Base-by-base conservation (phyloP, 495 filamentous ascomycete genomes). In the Chaetomium cochliodes region DNA sequence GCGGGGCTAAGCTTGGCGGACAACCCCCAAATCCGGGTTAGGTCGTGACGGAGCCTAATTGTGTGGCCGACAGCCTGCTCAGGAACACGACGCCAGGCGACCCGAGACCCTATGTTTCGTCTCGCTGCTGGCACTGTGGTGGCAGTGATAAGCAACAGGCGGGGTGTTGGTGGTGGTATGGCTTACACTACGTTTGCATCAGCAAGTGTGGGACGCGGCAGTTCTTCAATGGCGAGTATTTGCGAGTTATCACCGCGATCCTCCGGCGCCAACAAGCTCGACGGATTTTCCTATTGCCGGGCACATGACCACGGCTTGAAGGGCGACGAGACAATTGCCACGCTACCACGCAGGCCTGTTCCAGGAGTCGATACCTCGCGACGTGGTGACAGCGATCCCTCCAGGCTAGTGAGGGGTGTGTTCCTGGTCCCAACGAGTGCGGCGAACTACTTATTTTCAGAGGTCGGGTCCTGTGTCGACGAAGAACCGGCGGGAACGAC, bases 151-250 rank as follows among this genome's bases (percentile, higher is more conserved):
- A 18, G 57, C 46, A 51, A 39, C 12, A 54, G 23, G 16, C 15
- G 41, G 51, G 23, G 53, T 20, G 41, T n/a, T 55, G 18, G 9
- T 5, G 9, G 8, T 37, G 25, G 51, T 18, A 26, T 39, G 52
- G 62, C 62, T 64, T 64, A 64, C 62, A 51, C 53, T 30, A 57
- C 51, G 20, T 44, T 63, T 33, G 52, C 52, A 58, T 64, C 62
- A 64, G 62, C 62, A 58, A 20, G 12, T 30, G 62, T 41, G 51
- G 62, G 62, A 47, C 25, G 54, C 62, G 53, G 62, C 62, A 58
- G 62, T 58, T 64, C 20, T 7, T 18, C 5, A 42, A 56, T 18
- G n/a, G 61, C 61, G 42, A 53, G 49, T 13, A n/a, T 26, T 15
- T 60, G 60, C 60, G 60, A 62, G 60, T 39, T 63, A 33, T 54